Base-by-base conservation (phyloP, 176 grass and related monocot species). In the Oryza glumipatula region DNA sequence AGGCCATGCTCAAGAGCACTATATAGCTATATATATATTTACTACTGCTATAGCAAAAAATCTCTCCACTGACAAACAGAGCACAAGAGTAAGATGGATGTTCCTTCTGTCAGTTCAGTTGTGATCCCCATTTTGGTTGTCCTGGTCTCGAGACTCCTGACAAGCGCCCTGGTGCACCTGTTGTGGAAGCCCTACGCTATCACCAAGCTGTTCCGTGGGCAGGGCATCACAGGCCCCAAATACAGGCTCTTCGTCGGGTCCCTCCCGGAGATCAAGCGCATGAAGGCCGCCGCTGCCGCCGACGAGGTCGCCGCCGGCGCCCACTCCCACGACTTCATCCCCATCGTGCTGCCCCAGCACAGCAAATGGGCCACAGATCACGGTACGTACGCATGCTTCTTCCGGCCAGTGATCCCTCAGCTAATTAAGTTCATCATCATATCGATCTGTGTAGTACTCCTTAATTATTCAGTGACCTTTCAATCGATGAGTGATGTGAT, bases 171-270 rank as follows among this genome's bases (percentile, higher is more conserved):
- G 54, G 14, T 83, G 36, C n/a, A 72, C 17, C 73, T 88, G 17
- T 56, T 66, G 2, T 86, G 88, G 88, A 81, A 49, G 11, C 83
- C 88, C 4, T 61, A 48, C 9, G 54, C 54, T 1, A 33, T 48
- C 11, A 28, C 56, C 41, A 66, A 26, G 46, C 41, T 21, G 45
- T 83, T 83, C 28, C 60, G 68, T 3, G 46, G 72, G 9, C 88
- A 90, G 43, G 84, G 88, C 54, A 6, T 90, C 9, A 7, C 43
- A 0, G 84, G 88, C 5, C 88, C 88, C 3, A 5, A 24, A 1
- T 86, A 83, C 88, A 82, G 15, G 58, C 74, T 83, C 45, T 86
- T 84, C 67, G 80, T 52, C 0, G 88, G 88, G 0, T 86, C 67
- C 23, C 3, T 83, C 7, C 52, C 70, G 45, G 86, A 82, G 67